Evolutionary conservation across 805 yeast genomes (phyloP), one percentile per base, ranked within the genome.

Genomic region (Blastobotrys robertii): DNA sequence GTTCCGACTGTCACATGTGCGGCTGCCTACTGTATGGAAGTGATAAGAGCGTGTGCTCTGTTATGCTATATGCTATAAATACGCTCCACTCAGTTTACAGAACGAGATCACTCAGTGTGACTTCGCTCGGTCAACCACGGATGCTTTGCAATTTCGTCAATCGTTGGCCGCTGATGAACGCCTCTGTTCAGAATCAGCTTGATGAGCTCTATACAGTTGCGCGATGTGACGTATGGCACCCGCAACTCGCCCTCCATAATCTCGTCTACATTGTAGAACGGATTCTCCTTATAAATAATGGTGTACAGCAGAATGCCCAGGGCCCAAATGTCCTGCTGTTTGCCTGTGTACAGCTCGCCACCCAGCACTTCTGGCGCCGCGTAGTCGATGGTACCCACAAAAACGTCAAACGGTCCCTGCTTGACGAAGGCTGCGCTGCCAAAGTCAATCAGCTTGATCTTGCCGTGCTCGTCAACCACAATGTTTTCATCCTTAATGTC

Each of bases 271-370:
- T 85, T 87, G 61, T 86, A 85, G 56, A 90, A 92, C 7, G 98
- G 98, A 55, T 90, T 88, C 58, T 92, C 97, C 58, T 88, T 85
- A 69, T 82, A 92, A 5, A 90, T 71, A 56, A 92, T 74, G 0
- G 97, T 92, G 64, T 88, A 92, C 15, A 92, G 66, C 44, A 92
- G 66, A 15, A 92, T 84, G 2, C 98, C 98, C 57, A 90, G 69
- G 0, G 97, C 95, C 98, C 98, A 92, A 2, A 88, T 81, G 63
- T 92, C 98, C 61, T 92, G 98, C 2, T 95, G 90, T 58, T 77
- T 81, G 15, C 98, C 98, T 41, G 78, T 86, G 56, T 90, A 92
- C 15, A 88, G 81, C 47, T 79, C 79, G 2, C 97, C 98, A 41
- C 79, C 73, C 30, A 92, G 68, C 0, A 92, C 95, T 62, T 92